A percentile compares a stretch with the other conserved stretches of the same genome.
Evolutionary conservation across 176 grass and related monocot genomes (phyloP).

Genomic region (Elymus sibiricus): DNA sequence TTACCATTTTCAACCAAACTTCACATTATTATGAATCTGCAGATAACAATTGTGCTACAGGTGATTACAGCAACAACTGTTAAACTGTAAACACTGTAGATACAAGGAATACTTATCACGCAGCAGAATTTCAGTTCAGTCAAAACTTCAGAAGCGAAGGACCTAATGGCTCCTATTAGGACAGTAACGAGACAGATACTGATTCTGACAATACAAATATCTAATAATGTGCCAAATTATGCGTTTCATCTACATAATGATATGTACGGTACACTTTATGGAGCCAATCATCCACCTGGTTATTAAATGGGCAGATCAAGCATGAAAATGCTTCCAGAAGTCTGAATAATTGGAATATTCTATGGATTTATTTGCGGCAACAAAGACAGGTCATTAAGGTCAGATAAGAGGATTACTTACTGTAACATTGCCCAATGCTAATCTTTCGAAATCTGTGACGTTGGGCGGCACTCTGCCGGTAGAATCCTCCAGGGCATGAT

Average conservation of each 20-base stretch:
- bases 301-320: neutral
- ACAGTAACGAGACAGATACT: neutral
- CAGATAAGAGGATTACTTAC: constrained; percentile 34
- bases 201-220: neutral
- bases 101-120: too few relatives aligned
- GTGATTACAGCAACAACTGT: neutral
- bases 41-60: neutral
- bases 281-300: too few relatives aligned
- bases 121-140: too few relatives aligned
- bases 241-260: neutral
- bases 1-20: neutral
- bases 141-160: too few relatives aligned
- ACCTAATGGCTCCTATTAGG: neutral
- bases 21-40: neutral
- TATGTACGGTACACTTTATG: too few relatives aligned
- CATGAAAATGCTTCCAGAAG: neutral
- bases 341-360: neutral
- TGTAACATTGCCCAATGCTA: constrained; percentile 72
- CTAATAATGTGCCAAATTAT: neutral
- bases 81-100: neutral
- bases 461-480: neutral
- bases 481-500: neutral
- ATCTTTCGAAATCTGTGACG: constrained; percentile 51
- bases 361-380: neutral
- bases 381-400: neutral